Percentiles rank a stretch among this genome's conserved stretches.
Conservation (phyloP, 169 alveolate genomes). For the Plasmodium yoelii region DNA sequence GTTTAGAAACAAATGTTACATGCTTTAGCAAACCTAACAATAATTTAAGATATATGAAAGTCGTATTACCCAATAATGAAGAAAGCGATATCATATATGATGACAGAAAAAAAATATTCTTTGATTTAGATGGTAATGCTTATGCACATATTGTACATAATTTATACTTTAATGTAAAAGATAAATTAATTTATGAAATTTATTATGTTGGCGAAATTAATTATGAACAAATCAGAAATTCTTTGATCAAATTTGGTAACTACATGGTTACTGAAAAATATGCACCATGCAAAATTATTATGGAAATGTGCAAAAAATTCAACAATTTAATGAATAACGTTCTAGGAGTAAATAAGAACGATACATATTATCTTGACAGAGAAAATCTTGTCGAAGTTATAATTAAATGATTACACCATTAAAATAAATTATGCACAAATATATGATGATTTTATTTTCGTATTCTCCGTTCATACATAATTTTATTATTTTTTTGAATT, state of each 20-base stretch:
- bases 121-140: slow-evolving; percentile 56
- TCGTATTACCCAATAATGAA: slow-evolving; percentile 1
- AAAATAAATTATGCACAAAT: neutral
- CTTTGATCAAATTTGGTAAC: slow-evolving; percentile 8
- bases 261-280: slow-evolving; percentile 32
- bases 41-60: slow-evolving; percentile 19
- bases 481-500: neutral
- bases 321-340: slow-evolving; percentile 40
- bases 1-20: neutral
- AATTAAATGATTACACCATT: slow-evolving; percentile 14
- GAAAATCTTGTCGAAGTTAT: slow-evolving; percentile 57
- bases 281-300: slow-evolving; percentile 65
- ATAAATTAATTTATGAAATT: slow-evolving; percentile 55
- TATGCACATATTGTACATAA: slow-evolving; percentile 40
- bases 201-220: slow-evolving; percentile 22
- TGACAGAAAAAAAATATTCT: slow-evolving; percentile 39
- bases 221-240: slow-evolving; percentile 23
- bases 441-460: neutral
- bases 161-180: slow-evolving; percentile 52
- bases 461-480: neutral
- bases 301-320: slow-evolving; percentile 32
- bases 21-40: slow-evolving; percentile 14
- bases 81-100: slow-evolving; percentile 68
- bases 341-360: slow-evolving; percentile 1
- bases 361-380: slow-evolving; percentile 17